Base-by-base conservation (phyloP, 495 filamentous ascomycete genomes). In the Penicillium subrubescens region DNA sequence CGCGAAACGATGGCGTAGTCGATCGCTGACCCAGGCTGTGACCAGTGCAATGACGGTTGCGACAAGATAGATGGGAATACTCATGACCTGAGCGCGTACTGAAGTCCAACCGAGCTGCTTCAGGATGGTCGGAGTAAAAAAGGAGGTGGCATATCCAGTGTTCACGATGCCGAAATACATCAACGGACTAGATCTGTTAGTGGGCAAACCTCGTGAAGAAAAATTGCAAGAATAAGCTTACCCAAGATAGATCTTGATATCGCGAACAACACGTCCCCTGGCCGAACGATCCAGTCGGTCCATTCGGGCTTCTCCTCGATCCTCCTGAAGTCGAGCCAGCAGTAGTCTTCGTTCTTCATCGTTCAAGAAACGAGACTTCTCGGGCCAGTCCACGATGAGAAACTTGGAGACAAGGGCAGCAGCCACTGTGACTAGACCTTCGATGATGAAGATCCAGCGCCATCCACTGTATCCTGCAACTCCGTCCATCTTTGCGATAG, bases 371-470 rank as follows among this genome's bases (percentile, higher is more conserved):
- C 64, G 76, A 10, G 82, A 75, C 2, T 69, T 70, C 44, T 83
- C 81, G 0, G 87, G 87, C 79, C 81, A 87, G 68, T 89, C 86
- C 11, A 82, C 80, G 8, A 89, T 82, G 25, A 87, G 39, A 55
- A 84, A 86, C 19, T 80, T 80, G 37, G 83, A 72, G n/a, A 71
- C 48, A 15, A 80, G 58, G 6, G 83, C 83, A 8, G 85, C 39
- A 29, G 73, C 63, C 3, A 81, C 72, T 0, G 88, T 89, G 23
- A 77, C 68, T 5, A 82, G 68, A 11, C 87, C 88, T 75, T 91
- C 89, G 52, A 90, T 75, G 62, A 90, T 88, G 70, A 90, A 90
- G 50, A 90, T 89, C 88, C 88, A 89, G n/a, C 77, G 71, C 83
- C 84, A 72, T 59, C 79, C 77, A 71, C 74, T 37, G 23, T 73